Conservation (phyloP, 1,139 yeast genomes). For the Kodamaea plutei region DNA sequence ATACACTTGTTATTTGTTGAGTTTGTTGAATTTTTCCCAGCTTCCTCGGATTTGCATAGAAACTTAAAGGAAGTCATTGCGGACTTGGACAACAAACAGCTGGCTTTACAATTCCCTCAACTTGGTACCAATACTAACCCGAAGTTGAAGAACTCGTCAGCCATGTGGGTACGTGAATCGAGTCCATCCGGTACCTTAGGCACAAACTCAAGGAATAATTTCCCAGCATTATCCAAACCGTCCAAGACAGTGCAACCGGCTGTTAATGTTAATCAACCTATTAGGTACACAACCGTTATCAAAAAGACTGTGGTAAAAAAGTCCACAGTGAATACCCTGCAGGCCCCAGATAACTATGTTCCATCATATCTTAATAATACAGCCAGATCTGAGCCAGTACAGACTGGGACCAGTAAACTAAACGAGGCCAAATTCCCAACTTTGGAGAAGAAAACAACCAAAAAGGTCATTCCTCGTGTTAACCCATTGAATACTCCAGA, state of each 20-base stretch:
- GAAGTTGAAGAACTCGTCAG: constrained; percentile 12
- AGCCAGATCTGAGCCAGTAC: constrained; percentile 5
- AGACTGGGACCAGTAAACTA: constrained; percentile 7
- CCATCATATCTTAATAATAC: constrained; percentile 9
- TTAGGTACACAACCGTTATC: constrained; percentile 41
- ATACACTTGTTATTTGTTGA: constrained; percentile 52
- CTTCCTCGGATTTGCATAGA: constrained; percentile 25
- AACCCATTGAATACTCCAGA: constrained; percentile 28
- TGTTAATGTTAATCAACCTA: constrained; percentile 22
- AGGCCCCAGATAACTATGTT: constrained; percentile 20
- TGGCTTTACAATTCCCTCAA: constrained; percentile 28
- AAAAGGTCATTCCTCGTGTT: constrained; percentile 38
- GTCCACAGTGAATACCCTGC: constrained; percentile 14
- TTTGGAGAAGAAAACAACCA: constrained; percentile 31
- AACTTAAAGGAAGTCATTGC: constrained; percentile 23
- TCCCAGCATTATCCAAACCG: constrained; percentile 53
- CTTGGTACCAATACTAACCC: constrained; percentile 15
- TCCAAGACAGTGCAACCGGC: constrained; percentile 15
- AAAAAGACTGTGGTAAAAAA: constrained; percentile 18
- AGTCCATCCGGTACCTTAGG: constrained; percentile 7
- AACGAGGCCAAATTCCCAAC: constrained; percentile 34
- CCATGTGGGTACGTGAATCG: constrained; percentile 26
- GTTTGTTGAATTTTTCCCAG: constrained; percentile 51
- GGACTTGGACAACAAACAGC: constrained; percentile 19
- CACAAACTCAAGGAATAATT: constrained; percentile 17